Conservation (phyloP, 441 rosid species). For the Erysimum pusillum region DNA sequence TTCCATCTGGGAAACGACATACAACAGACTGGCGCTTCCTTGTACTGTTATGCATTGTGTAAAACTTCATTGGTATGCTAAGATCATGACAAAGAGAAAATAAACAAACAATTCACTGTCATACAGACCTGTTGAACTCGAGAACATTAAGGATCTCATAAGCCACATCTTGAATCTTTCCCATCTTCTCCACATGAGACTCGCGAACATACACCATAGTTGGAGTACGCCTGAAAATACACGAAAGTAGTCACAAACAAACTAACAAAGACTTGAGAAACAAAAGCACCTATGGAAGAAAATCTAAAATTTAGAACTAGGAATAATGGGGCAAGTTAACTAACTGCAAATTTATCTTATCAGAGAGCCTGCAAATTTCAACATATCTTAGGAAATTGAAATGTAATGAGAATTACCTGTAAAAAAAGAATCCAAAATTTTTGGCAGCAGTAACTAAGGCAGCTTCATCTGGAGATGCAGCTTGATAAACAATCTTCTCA, state of each 20-base stretch:
- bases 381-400: conserved; percentile 14
- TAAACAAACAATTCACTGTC: conserved; percentile 20
- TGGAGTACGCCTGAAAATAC: conserved; percentile 82
- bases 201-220: conserved; percentile 91
- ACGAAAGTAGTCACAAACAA: conserved; percentile 35
- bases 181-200: conserved; percentile 94
- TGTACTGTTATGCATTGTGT: conserved; percentile 64
- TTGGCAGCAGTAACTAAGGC: conserved; percentile 98
- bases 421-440: conserved; percentile 99
- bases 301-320: conserved; percentile 11
- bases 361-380: conserved; percentile 20
- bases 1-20: conserved; percentile 89
- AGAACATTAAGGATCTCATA: conserved; percentile 95
- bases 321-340: conserved; percentile 25
- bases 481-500: conserved; percentile 92
- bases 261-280: conserved; percentile 34
- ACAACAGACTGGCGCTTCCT: conserved; percentile 98
- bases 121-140: conserved; percentile 86
- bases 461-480: conserved; percentile 99
- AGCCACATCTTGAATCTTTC: conserved; percentile 74
- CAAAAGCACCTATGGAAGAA: conserved; percentile 21
- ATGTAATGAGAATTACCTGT: conserved; percentile 58
- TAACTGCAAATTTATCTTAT: conserved; percentile 22
- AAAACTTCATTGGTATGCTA: conserved; percentile 42
- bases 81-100: conserved; percentile 38